A percentile compares a stretch with the other conserved stretches of the same genome.
These are phyloP conservation scores for Trichothecium sympodiale DNA, from an alignment of 2,329 filamentous ascomycete species.

Conservation along the genomic window DNA sequence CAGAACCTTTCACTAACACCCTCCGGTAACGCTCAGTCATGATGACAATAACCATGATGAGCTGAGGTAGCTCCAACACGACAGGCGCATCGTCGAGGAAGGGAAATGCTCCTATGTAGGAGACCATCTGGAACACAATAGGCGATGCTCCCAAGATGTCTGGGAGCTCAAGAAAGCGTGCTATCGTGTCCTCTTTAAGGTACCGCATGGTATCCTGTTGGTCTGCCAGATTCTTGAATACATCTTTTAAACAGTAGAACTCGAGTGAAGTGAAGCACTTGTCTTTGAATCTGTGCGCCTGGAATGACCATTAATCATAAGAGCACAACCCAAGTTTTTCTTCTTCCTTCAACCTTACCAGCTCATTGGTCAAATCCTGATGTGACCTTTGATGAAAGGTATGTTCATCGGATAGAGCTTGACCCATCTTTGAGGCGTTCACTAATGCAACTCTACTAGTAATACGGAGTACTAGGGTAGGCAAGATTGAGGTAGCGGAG, in stretches of 20 bases:
- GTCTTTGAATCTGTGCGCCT: conserved; percentile 55
- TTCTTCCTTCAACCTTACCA: conserved; percentile 32
- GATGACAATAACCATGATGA: conserved; percentile 63
- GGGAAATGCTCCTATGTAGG: conserved; percentile 62
- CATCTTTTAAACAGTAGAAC: conserved; percentile 61
- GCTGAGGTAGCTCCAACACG: conserved; percentile 56
- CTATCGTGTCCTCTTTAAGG: conserved; percentile 57
- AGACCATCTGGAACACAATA: conserved; percentile 60
- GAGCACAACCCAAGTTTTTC: too few species aligned
- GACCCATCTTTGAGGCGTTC: conserved; percentile 34
- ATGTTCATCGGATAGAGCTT: conserved; percentile 35
- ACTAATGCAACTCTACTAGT: conserved; percentile 2
- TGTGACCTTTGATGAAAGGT: conserved; percentile 30
- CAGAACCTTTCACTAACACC: conserved; percentile 48
- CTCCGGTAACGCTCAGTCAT: conserved; percentile 59
- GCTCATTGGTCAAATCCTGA: conserved; percentile 38
- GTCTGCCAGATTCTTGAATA: conserved; percentile 61
- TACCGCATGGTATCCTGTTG: conserved; percentile 49
- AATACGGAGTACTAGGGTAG: conserved; percentile 1
- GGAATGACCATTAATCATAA: background rate
- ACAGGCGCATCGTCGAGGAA: conserved; percentile 61
- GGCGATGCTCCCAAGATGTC: conserved; percentile 57
- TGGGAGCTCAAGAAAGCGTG: conserved; percentile 62
- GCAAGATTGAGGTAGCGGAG: too few species aligned
- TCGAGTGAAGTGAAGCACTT: conserved; percentile 63